Percentiles rank a stretch among this genome's conserved stretches.
phyloP scores from a whole-genome alignment of 257 asterid species.

The Penstemon barbatus region DNA sequence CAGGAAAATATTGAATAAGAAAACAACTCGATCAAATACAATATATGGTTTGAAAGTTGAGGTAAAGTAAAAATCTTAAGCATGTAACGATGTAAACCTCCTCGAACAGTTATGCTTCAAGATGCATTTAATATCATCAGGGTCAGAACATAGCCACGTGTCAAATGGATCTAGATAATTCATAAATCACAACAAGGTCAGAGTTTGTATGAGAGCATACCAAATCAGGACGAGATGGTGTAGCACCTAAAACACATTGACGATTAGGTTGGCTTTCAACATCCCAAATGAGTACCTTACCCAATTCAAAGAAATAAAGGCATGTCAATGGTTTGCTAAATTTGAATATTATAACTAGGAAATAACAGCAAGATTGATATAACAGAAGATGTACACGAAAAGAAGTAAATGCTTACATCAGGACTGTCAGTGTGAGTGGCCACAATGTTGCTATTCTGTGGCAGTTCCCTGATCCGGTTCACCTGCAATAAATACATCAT shows the following conservation, averaged over 20 bases:
- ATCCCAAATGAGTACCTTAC: slow-evolving; percentile 93
- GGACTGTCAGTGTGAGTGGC: slow-evolving; percentile 76
- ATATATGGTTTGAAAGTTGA: slow-evolving; percentile 12
- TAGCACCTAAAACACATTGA: slow-evolving; percentile 72
- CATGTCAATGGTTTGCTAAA: slow-evolving; percentile 6
- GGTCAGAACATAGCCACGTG: neutral
- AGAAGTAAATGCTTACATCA: slow-evolving; percentile 52
- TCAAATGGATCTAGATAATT: slow-evolving; percentile 5
- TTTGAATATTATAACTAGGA: slow-evolving; percentile 11
- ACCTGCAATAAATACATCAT: slow-evolving; percentile 38
- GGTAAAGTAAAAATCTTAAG: slow-evolving; percentile 14
- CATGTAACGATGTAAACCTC: neutral
- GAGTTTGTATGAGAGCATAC: slow-evolving; percentile 41
- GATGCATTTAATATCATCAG: neutral
- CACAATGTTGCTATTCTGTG: slow-evolving; percentile 61
- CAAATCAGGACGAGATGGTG: slow-evolving; percentile 87
- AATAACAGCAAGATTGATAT: slow-evolving; percentile 10
- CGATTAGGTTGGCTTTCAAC: slow-evolving; percentile 87
- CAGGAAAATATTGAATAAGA: neutral
- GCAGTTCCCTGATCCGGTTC: slow-evolving; percentile 62
- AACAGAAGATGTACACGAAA: slow-evolving; percentile 19
- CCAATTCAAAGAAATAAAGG: slow-evolving; percentile 25
- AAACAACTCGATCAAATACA: neutral
- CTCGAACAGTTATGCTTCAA: neutral
- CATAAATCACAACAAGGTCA: neutral